Conservation (phyloP, 176 grass and related monocot species). For the Pharus latifolius region DNA sequence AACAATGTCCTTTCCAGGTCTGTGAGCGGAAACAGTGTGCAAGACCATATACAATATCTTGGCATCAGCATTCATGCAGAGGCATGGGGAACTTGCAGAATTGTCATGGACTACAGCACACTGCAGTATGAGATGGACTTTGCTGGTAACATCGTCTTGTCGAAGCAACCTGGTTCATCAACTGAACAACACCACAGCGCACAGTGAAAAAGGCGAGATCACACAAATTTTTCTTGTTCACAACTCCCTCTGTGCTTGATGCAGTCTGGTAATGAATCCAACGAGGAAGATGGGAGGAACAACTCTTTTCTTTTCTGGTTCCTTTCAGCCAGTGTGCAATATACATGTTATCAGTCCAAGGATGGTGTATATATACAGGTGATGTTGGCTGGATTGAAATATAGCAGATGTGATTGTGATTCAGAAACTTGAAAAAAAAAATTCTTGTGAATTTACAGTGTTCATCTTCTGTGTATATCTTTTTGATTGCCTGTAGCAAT, state of each 20-base stretch:
- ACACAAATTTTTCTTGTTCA: background rate
- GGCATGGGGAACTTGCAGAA: slow-evolving; percentile 50
- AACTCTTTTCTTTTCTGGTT: background rate
- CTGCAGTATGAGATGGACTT: slow-evolving; percentile 27
- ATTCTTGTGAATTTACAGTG: background rate
- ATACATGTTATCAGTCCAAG: background rate
- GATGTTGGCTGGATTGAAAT: background rate
- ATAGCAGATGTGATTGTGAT: background rate
- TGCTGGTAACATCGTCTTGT: slow-evolving; percentile 36
- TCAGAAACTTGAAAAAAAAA: background rate
- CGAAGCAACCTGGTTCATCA: slow-evolving; percentile 27
- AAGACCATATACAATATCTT: slow-evolving; percentile 59
- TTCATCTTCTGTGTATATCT: slow-evolving; percentile 13
- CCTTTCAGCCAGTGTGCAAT: background rate
- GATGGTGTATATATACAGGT: background rate
- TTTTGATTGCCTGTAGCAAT: too few relatives aligned
- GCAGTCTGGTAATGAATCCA: background rate
- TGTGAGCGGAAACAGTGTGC: slow-evolving; percentile 60
- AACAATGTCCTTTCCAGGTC: slow-evolving; percentile 33
- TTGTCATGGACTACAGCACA: slow-evolving; percentile 28
- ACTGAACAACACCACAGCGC: slow-evolving; percentile 4
- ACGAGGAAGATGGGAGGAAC: background rate
- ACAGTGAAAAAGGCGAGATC: slow-evolving; percentile 17
- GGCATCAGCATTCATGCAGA: slow-evolving; percentile 55
- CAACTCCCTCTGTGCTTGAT: background rate